Base-by-base conservation (phyloP, 1,284 basidiomycete species). In the Moesziomyces parantarcticus region DNA sequence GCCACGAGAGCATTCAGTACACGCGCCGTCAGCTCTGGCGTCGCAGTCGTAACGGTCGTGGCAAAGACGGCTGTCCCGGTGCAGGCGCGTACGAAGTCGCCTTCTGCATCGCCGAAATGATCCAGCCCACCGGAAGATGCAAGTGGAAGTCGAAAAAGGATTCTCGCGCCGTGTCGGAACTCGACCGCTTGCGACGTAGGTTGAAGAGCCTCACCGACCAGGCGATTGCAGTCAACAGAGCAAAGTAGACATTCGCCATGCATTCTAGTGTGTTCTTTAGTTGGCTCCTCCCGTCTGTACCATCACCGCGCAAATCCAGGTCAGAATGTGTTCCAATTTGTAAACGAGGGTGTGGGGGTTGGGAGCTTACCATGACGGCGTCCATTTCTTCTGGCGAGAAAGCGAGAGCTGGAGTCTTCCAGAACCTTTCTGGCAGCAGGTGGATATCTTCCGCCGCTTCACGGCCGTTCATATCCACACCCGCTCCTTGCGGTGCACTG, bases 321-420 rank as follows among this genome's bases (percentile, higher is more conserved):
- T n/a, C n/a, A n/a, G n/a, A n/a, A n/a, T n/a, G n/a, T n/a, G n/a
- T n/a, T n/a, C n/a, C n/a, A n/a, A n/a, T n/a, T n/a, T n/a, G n/a
- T n/a, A n/a, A n/a, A n/a, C n/a, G n/a, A n/a, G n/a, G n/a, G n/a
- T n/a, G n/a, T 32, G 29, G 8, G 29, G 11, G 6, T 10, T 29
- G 29, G 34, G 34, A 14, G 70, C 75, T 73, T 69, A 82, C 81
- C 72, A 76, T 81, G 43, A 83, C 61, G 5, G 77, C 79, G 36
- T 83, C 82, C 62, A 83, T 78, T 57, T 83, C 82, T 6, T 56
- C 75, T 26, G 78, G 76, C 14, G 58, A 62, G 36, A 69, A 67
- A 2, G 47, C 46, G 20, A 83, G 45, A 14, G 77, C 63, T 3
- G 71, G 63, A 9, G 82, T 83, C 41, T 65, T 61, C 82, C 82